Conservation (phyloP, 2,329 filamentous ascomycete genomes). For the Stromatinia cepivora region DNA sequence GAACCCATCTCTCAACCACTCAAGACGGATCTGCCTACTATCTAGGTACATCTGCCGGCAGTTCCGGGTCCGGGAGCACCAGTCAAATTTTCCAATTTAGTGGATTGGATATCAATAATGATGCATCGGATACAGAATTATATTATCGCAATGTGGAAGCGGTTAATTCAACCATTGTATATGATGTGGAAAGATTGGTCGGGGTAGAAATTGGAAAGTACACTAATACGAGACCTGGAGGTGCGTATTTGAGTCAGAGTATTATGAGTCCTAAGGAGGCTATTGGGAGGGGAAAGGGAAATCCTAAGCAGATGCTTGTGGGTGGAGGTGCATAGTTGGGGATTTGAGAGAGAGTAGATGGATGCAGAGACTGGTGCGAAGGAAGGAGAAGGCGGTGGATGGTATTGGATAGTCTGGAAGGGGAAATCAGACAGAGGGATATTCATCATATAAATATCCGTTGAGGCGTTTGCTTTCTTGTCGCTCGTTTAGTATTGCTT, state of each 20-base stretch:
- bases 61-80: slow-evolving; percentile 54
- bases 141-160: slow-evolving; percentile 59
- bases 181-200: slow-evolving; percentile 48
- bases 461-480: too few relatives aligned
- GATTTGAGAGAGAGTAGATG: too few relatives aligned
- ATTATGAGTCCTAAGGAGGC: slow-evolving; percentile 40
- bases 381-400: neutral
- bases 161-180: slow-evolving; percentile 53
- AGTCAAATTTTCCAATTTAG: slow-evolving; percentile 56
- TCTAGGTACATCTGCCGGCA: slow-evolving; percentile 49
- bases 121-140: slow-evolving; percentile 32
- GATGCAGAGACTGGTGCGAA: neutral
- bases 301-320: slow-evolving; percentile 33
- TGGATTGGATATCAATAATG: slow-evolving; percentile 43
- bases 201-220: slow-evolving; percentile 32
- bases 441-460: too few relatives aligned
- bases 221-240: slow-evolving; percentile 14
- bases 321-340: slow-evolving; percentile 23
- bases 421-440: too few relatives aligned
- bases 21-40: slow-evolving; percentile 61
- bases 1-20: slow-evolving; percentile 49
- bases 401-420: neutral
- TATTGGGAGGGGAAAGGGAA: slow-evolving; percentile 43
- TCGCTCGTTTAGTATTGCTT: too few relatives aligned
- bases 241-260: slow-evolving; percentile 26